Evolutionary conservation across 2,329 filamentous ascomycete species (phyloP).

Genomic region (Akanthomyces lecanii): DNA sequence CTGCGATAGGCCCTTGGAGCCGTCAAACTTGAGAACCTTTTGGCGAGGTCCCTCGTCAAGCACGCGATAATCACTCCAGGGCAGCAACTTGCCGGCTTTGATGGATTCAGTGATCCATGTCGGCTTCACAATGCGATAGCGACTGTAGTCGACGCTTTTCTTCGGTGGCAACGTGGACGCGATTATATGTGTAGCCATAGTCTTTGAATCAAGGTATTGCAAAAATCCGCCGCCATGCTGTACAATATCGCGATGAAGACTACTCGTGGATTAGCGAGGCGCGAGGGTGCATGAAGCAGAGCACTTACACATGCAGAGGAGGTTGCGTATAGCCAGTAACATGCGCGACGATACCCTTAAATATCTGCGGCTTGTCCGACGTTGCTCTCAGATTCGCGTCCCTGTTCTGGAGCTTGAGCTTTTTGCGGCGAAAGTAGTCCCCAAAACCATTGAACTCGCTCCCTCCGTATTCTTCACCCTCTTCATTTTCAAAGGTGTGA

Average conservation of each 20-base stretch:
- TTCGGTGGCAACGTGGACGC: slow-evolving; percentile 87
- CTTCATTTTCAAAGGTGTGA: slow-evolving; percentile 74
- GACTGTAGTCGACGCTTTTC: slow-evolving; percentile 82
- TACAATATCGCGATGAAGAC: slow-evolving; percentile 79
- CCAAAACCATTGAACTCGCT: slow-evolving; percentile 85
- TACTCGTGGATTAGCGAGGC: slow-evolving; percentile 21
- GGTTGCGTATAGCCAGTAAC: slow-evolving; percentile 97
- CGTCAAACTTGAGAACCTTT: slow-evolving; percentile 63
- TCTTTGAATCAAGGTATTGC: slow-evolving; percentile 93
- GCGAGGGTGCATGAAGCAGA: too few species aligned
- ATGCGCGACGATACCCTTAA: slow-evolving; percentile 85
- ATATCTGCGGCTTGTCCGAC: slow-evolving; percentile 72
- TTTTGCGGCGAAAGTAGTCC: slow-evolving; percentile 94
- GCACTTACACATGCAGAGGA: slow-evolving; percentile 66
- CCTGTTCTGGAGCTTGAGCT: slow-evolving; percentile 93
- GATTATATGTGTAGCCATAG: slow-evolving; percentile 91
- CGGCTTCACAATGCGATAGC: slow-evolving; percentile 89
- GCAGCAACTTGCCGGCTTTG: slow-evolving; percentile 70
- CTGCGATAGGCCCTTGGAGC: slow-evolving; percentile 63
- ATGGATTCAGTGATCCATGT: slow-evolving; percentile 93
- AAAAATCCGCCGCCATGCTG: slow-evolving; percentile 91
- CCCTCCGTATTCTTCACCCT: slow-evolving; percentile 83
- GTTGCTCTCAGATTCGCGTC: slow-evolving; percentile 75
- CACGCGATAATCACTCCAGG: slow-evolving; percentile 82
- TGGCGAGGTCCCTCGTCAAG: slow-evolving; percentile 81